phyloP scores from a whole-genome alignment of 1,284 basidiomycete species.

The Ustilago xerochloae region DNA sequence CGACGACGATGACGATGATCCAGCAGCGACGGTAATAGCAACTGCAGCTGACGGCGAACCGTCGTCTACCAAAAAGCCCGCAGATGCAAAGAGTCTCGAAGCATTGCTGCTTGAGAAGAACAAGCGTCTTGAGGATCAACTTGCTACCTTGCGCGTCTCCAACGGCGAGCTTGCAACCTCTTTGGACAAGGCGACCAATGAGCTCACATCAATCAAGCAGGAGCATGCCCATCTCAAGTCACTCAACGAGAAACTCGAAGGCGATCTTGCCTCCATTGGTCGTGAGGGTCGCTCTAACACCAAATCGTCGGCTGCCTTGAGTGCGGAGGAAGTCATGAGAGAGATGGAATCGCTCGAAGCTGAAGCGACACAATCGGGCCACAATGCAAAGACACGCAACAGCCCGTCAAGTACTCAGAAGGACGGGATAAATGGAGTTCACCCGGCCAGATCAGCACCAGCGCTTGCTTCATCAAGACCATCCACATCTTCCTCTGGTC shows the following conservation, averaged over 20 bases:
- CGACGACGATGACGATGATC: slow-evolving; percentile 73
- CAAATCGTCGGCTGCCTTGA: slow-evolving; percentile 17
- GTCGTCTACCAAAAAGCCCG: background rate
- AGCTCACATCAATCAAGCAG: slow-evolving; percentile 74
- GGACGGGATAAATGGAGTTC: slow-evolving; percentile 4
- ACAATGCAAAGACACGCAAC: background rate
- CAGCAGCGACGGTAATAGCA: background rate
- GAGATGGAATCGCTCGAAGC: slow-evolving; percentile 43
- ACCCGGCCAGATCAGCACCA: slow-evolving; percentile 6
- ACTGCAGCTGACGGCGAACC: slow-evolving; percentile 4
- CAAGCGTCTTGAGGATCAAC: slow-evolving; percentile 89
- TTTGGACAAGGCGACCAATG: slow-evolving; percentile 71
- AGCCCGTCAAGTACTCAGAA: background rate
- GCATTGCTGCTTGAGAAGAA: slow-evolving; percentile 91
- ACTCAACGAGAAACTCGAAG: slow-evolving; percentile 90
- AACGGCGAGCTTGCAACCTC: slow-evolving; percentile 33
- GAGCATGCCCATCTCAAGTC: slow-evolving; percentile 81
- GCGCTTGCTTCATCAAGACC: slow-evolving; percentile 6
- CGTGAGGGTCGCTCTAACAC: slow-evolving; percentile 1
- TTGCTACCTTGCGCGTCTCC: slow-evolving; percentile 89
- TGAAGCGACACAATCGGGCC: slow-evolving; percentile 9
- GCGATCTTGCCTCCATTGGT: slow-evolving; percentile 75
- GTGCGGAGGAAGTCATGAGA: slow-evolving; percentile 38
- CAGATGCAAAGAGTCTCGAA: slow-evolving; percentile 81
- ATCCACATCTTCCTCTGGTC: slow-evolving; percentile 5